Conservation (phyloP, 768 basidiomycete species). For the Megacollybia marginata region DNA sequence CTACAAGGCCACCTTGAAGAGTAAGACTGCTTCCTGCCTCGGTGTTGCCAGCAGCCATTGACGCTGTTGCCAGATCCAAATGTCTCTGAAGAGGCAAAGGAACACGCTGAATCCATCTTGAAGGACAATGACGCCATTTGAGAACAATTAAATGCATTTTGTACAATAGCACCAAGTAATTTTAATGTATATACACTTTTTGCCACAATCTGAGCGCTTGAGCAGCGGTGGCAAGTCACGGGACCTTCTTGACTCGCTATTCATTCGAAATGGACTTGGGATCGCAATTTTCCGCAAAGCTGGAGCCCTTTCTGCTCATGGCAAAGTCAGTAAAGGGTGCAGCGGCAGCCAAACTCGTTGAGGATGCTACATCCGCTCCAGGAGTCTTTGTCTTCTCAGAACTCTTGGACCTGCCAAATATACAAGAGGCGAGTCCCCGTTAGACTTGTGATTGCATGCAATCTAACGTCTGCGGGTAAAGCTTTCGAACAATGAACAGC, state of each 20-base stretch:
- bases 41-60: too few species aligned
- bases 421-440: slow-evolving; percentile 62
- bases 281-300: slow-evolving; percentile 54
- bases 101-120: too few species aligned
- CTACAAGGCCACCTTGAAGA: too few species aligned
- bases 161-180: too few species aligned
- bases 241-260: neutral
- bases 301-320: slow-evolving; percentile 89
- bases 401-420: slow-evolving; percentile 72
- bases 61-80: too few species aligned
- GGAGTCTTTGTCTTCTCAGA: slow-evolving; percentile 93
- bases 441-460: neutral
- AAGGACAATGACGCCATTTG: too few species aligned
- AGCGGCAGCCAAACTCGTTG: slow-evolving; percentile 81
- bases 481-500: slow-evolving; percentile 62
- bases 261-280: slow-evolving; percentile 48
- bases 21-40: too few species aligned
- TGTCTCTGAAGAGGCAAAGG: too few species aligned
- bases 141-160: too few species aligned
- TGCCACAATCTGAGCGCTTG: too few species aligned
- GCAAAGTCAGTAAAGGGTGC: slow-evolving; percentile 90
- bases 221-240: too few species aligned
- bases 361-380: slow-evolving; percentile 80
- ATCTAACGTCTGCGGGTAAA: slow-evolving; percentile 21
- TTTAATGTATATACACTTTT: too few species aligned